These are phyloP conservation scores for Pseudozyma pruni DNA, from an alignment of 1,284 basidiomycete genomes.

Conservation along the genomic window DNA sequence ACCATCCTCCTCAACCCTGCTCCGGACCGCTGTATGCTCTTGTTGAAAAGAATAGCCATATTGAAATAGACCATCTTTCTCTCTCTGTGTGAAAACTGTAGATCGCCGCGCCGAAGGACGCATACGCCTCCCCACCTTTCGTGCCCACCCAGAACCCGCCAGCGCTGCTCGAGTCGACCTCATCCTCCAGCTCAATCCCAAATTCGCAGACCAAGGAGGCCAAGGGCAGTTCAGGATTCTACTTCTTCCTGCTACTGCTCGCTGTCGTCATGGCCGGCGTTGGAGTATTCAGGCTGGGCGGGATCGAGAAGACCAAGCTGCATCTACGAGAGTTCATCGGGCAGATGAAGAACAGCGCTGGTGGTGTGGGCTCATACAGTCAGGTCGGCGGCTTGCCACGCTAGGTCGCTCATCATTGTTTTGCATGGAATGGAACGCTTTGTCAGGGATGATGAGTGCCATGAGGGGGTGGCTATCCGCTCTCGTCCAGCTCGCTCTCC, in stretches of 20 bases:
- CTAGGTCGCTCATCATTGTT: background rate
- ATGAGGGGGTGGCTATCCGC: too few species aligned
- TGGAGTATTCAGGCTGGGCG: conserved; percentile 34
- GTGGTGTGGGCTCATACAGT: conserved; percentile 6
- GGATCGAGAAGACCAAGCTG: conserved; percentile 29
- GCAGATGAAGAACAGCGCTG: background rate
- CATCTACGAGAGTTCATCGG: conserved; percentile 2
- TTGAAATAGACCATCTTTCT: too few species aligned
- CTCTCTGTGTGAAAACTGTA: too few species aligned
- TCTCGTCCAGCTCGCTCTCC: background rate
- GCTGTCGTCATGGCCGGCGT: conserved; percentile 6
- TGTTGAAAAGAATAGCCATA: background rate
- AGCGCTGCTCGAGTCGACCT: background rate
- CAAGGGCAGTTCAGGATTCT: conserved; percentile 26
- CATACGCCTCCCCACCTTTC: too few species aligned
- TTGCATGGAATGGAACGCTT: too few species aligned
- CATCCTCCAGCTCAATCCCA: too few species aligned
- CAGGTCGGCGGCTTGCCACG: conserved; percentile 15
- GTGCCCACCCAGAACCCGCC: too few species aligned
- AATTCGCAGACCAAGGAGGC: too few species aligned
- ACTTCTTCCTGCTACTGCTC: conserved; percentile 34
- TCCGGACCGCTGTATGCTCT: too few species aligned
- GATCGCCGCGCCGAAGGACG: too few species aligned
- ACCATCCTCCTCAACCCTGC: too few species aligned
- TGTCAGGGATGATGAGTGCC: too few species aligned